Evolutionary conservation across 140 eudicot species (phyloP).

Genomic region (Oenanthe javanica): DNA sequence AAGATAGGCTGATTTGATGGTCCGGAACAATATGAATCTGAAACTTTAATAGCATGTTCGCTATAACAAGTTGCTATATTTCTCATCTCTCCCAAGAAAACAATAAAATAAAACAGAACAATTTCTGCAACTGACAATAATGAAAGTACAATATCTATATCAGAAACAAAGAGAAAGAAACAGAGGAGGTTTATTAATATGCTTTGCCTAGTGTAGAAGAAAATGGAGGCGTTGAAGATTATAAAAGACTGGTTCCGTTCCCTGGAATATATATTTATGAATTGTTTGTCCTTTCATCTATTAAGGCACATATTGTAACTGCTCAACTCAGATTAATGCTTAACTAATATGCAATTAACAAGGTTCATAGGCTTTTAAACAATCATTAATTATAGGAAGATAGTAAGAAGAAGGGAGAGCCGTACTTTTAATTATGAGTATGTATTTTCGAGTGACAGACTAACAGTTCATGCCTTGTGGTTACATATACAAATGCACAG

Average conservation of each 20-base stretch:
- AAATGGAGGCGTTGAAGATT: constrained; percentile 29
- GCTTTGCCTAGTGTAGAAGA: constrained; percentile 46
- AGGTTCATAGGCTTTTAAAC: background rate
- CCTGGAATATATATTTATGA: background rate
- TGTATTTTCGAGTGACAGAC: background rate
- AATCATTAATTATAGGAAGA: background rate
- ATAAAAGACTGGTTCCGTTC: no score
- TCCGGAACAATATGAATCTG: constrained; percentile 93
- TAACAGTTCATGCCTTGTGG: background rate
- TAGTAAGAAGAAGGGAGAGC: background rate
- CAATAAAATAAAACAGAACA: background rate
- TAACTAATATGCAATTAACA: background rate
- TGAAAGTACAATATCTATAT: background rate
- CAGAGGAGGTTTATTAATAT: constrained; percentile 15
- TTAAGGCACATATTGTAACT: background rate
- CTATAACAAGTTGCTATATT: constrained; percentile 69
- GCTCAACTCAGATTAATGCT: background rate
- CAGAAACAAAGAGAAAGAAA: constrained; percentile 7
- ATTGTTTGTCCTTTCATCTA: constrained; percentile 3
- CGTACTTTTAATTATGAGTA: background rate
- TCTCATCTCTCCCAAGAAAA: constrained; percentile 37
- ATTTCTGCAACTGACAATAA: constrained; percentile 5
- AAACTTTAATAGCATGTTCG: constrained; percentile 83
- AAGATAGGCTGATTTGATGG: constrained; percentile 35
- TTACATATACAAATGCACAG: background rate